A percentile compares a stretch with the other conserved stretches of the same genome.
These are phyloP conservation scores for Calonectria crousiana DNA, from an alignment of 2,329 filamentous ascomycete species.

Conservation along the genomic window DNA sequence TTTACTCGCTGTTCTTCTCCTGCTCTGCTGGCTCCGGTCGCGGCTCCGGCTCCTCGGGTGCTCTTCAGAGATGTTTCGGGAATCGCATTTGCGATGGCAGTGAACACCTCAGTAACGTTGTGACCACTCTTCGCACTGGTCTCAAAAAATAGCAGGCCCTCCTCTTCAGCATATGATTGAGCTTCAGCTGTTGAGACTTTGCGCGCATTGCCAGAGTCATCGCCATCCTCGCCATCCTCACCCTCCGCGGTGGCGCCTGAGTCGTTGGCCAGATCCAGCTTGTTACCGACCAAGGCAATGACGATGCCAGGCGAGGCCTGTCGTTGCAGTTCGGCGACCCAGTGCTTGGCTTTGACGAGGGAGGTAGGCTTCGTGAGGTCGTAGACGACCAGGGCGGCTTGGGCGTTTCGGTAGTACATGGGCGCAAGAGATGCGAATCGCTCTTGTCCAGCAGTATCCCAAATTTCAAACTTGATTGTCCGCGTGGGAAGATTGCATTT, in stretches of 20 bases:
- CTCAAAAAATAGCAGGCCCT: constrained; percentile 95
- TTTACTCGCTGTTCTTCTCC: constrained; percentile 84
- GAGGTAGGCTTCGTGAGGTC: constrained; percentile 97
- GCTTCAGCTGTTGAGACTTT: constrained; percentile 94
- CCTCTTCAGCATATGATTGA: constrained; percentile 93
- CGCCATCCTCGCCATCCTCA: constrained; percentile 67
- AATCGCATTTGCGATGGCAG: constrained; percentile 97
- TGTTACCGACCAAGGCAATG: constrained; percentile 97
- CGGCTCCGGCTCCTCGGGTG: constrained; percentile 78
- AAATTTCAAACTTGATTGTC: constrained; percentile 95
- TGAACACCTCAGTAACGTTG: constrained; percentile 97
- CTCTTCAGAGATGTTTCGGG: constrained; percentile 97
- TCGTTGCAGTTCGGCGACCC: constrained; percentile 96
- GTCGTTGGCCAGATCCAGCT: constrained; percentile 86
- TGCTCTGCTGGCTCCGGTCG: constrained; percentile 69
- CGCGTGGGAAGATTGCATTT: constrained; percentile 96
- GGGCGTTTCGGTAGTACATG: constrained; percentile 99
- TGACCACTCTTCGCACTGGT: constrained; percentile 96
- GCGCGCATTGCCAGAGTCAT: constrained; percentile 79
- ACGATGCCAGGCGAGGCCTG: constrained; percentile 97
- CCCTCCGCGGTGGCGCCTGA: constrained; percentile 53
- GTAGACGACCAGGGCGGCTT: constrained; percentile 97
- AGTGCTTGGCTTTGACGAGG: constrained; percentile 97
- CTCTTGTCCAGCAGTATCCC: constrained; percentile 98
- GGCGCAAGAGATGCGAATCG: constrained; percentile 95